phyloP scores from a whole-genome alignment of 2,329 filamentous ascomycete genomes.

The Aureobasidium melanogenum region DNA sequence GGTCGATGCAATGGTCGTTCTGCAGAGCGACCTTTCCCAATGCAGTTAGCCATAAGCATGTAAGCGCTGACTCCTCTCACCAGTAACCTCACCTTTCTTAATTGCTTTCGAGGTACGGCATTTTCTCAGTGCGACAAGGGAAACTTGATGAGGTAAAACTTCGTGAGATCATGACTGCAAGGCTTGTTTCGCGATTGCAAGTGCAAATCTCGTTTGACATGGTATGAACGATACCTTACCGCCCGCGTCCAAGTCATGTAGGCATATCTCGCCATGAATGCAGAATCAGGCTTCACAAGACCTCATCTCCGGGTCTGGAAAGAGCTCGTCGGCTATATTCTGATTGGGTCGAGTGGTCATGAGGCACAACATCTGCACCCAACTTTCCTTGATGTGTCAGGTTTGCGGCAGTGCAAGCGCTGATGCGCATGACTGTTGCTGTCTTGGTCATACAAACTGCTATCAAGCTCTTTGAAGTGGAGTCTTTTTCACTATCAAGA shows the following conservation, averaged over 20 bases:
- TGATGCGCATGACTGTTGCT: neutral
- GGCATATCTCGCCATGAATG: neutral
- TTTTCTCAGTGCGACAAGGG: neutral
- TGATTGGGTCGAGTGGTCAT: neutral
- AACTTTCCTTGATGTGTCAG: neutral
- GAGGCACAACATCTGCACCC: neutral
- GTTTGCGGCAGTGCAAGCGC: constrained; percentile 2
- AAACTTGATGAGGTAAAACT: neutral
- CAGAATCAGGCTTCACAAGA: neutral
- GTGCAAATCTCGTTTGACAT: too few species aligned
- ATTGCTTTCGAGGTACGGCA: neutral
- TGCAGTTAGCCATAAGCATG: neutral
- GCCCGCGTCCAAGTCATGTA: neutral
- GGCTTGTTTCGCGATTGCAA: neutral
- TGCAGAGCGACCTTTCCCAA: neutral
- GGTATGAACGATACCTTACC: neutral
- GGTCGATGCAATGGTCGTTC: neutral
- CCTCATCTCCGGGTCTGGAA: neutral
- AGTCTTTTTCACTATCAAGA: neutral
- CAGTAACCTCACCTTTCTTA: neutral
- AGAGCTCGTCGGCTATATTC: neutral
- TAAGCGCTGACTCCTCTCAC: neutral
- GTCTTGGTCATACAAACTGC: neutral
- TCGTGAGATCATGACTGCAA: neutral
- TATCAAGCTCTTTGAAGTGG: neutral